Conservation (phyloP, 1,139 yeast species). For the Suhomyces maxii region DNA sequence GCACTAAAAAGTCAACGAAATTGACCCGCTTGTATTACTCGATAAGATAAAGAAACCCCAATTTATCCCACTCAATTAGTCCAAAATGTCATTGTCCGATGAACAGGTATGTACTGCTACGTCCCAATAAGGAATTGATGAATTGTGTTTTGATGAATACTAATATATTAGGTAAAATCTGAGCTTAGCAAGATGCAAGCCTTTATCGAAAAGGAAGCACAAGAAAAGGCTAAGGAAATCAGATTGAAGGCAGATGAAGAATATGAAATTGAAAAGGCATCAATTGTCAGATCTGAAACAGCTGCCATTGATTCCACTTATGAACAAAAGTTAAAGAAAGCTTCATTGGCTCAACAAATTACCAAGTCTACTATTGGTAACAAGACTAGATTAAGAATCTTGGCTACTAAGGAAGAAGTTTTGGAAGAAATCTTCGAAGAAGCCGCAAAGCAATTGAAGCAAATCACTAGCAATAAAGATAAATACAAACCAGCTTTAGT, state of each 20-base stretch:
- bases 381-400: constrained; percentile 88
- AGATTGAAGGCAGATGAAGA: constrained; percentile 96
- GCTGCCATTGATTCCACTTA: constrained; percentile 81
- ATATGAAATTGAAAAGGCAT: constrained; percentile 95
- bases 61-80: constrained; percentile 3
- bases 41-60: constrained; percentile 9
- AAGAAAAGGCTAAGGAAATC: constrained; percentile 97
- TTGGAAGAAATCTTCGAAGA: constrained; percentile 71
- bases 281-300: constrained; percentile 88
- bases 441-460: constrained; percentile 63
- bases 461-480: constrained; percentile 45
- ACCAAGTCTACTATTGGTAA: constrained; percentile 93
- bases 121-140: background rate
- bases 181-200: constrained; percentile 98
- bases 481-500: constrained; percentile 69
- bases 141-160: constrained; percentile 1
- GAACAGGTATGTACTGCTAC: constrained; percentile 42
- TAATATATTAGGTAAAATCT: constrained; percentile 70
- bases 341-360: constrained; percentile 90
- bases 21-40: constrained; percentile 3
- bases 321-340: constrained; percentile 86
- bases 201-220: constrained; percentile 98
- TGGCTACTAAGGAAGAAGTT: constrained; percentile 82
- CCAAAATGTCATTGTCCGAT: constrained; percentile 45
- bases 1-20: constrained; percentile 7